These are phyloP conservation scores for Fraxinus greggii DNA, from an alignment of 305 asterid species.

Conservation along the genomic window DNA sequence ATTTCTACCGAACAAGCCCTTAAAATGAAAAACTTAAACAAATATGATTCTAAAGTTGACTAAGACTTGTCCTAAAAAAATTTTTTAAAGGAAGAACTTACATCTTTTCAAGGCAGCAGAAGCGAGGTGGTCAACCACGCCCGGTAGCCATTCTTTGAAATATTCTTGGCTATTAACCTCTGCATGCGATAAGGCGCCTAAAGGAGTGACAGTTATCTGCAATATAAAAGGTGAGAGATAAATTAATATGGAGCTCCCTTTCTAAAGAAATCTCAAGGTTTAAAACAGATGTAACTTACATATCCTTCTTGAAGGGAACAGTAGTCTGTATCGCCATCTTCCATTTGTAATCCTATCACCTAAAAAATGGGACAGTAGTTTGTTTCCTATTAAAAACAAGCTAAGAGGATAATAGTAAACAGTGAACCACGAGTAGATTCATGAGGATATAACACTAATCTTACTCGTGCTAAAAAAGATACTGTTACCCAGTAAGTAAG, in stretches of 20 bases:
- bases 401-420: conserved; percentile 2
- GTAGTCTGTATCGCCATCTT: conserved; percentile 66
- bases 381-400: conserved; percentile 8
- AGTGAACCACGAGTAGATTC: neutral
- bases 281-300: conserved; percentile 39
- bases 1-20: too few species aligned
- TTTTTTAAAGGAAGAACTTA: conserved; percentile 18
- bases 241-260: conserved; percentile 4
- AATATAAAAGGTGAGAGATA: conserved; percentile 19
- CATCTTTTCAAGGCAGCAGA: conserved; percentile 43
- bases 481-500: neutral
- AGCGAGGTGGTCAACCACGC: conserved; percentile 35
- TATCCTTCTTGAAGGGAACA: conserved; percentile 69
- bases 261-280: conserved; percentile 4
- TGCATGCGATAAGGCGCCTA: conserved; percentile 67
- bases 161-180: conserved; percentile 47
- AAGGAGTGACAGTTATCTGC: conserved; percentile 76
- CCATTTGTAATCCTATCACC: conserved; percentile 56
- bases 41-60: neutral
- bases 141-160: conserved; percentile 59
- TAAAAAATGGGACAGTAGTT: conserved; percentile 16
- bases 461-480: neutral
- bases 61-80: neutral
- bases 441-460: neutral
- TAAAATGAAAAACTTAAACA: neutral